Evolutionary conservation across 1,284 basidiomycete genomes (phyloP).

Genomic region (Pholiota adiposa): DNA sequence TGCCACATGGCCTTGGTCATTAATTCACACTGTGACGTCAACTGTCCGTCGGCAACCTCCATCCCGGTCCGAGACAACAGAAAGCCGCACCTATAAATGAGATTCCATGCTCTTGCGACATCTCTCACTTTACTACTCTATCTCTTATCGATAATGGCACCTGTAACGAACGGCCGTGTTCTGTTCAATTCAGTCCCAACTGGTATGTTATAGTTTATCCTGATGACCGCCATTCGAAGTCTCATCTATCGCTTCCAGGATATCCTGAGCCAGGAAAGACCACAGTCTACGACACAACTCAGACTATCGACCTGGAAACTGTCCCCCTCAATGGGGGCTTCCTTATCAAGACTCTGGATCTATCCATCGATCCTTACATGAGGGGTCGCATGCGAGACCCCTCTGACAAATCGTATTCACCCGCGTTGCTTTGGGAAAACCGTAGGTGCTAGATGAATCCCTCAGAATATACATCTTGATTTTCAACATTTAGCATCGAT

Average conservation of each 20-base stretch:
- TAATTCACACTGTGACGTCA: not conserved
- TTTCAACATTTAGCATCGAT: slow-evolving; percentile 26
- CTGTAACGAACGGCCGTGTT: slow-evolving; percentile 37
- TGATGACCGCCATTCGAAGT: not conserved
- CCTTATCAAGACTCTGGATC: slow-evolving; percentile 50
- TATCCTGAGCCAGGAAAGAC: slow-evolving; percentile 54
- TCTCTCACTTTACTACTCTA: not conserved
- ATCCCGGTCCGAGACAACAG: not conserved
- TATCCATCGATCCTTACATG: slow-evolving; percentile 57
- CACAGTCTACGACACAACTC: slow-evolving; percentile 48
- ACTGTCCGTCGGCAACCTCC: not conserved
- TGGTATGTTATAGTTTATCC: slow-evolving; percentile 17
- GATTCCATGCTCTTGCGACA: not conserved
- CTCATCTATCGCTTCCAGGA: slow-evolving; percentile 27
- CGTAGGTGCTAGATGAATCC: slow-evolving; percentile 43
- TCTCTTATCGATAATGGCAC: slow-evolving; percentile 27
- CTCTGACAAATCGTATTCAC: slow-evolving; percentile 30
- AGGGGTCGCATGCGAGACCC: slow-evolving; percentile 42
- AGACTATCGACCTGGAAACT: slow-evolving; percentile 54
- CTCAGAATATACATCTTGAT: too few species aligned
- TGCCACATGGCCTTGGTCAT: not conserved
- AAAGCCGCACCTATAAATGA: not conserved
- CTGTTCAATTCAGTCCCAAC: slow-evolving; percentile 41
- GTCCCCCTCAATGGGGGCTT: slow-evolving; percentile 55
- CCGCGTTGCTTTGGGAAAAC: slow-evolving; percentile 42